Evolutionary conservation across 2,329 filamentous ascomycete species (phyloP), one percentile per base, ranked within the genome.

Genomic region (Colletotrichum sp.): DNA sequence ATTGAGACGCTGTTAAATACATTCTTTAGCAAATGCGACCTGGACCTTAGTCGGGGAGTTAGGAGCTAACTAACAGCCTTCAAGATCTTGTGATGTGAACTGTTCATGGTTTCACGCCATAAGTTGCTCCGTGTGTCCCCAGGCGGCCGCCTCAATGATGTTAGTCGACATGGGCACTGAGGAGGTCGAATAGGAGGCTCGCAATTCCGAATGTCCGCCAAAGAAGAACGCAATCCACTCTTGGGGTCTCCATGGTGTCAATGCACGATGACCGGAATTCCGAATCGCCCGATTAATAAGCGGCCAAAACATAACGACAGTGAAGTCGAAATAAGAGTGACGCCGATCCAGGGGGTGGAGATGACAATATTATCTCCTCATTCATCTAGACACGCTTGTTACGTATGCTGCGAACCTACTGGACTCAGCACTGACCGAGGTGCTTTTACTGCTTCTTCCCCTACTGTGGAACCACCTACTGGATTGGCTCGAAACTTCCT

Each of bases 361-460:
- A 4, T 4, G 18, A 10, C 4, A 7, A 1, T 12, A 7, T 6
- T 48, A 4, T 48, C 13, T 7, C 6, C 43, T 22, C 43, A 0
- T 48, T 5, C n/a, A 39, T 16, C 13, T 15, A 34, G 13, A 34
- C 2, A 34, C 13, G 2, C 7, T 34, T 2, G 32, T 2, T 7
- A 34, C 32, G 3, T 1, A 3, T 39, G 5, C 36, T 18, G 36
- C 36, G 4, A 39, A 39, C 15, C 36, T 18, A 39, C 36, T 3
- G 2, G 0, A 18, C 15, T 39, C 1, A 18, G 2, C 36, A 18
- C 36, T 39, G 16, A 18, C 8, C 16, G 36, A 39, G 36, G 15
- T 39, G 5, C 36, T 39, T 39, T 18, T 39, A 18, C 4, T 39
- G 16, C 15, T 5, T 39, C 18, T 39, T 39, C 2, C 36, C 36